Base-by-base conservation (phyloP, 257 asterid species). In the Nicotiana undulata region DNA sequence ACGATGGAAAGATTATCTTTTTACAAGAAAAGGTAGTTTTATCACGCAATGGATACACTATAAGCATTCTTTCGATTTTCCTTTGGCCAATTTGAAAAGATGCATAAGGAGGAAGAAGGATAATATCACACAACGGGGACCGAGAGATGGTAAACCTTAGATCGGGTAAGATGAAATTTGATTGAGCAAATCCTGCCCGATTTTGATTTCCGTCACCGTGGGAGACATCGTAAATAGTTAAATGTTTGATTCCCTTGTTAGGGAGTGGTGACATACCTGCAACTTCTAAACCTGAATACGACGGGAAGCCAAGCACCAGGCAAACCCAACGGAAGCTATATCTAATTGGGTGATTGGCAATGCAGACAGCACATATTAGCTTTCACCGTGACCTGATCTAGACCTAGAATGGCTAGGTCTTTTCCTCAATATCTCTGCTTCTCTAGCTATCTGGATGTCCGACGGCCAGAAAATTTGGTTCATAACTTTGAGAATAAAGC, bases 401-500 rank as follows among this genome's bases (percentile, higher is more conserved):
- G 90, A 74, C 81, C 90, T 86, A 86, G 78, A 83, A 81, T 66
- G 82, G 68, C 79, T 80, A 34, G 76, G 83, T 59, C 88, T 81
- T 84, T 83, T 90, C 68, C 90, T 89, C 85, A 91, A 88, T 84
- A 89, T 84, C 86, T 95, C 99, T 75, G 94, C 93, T 88, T 93
- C 99, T 88, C 98, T 93, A 75, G 99, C 97, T 63, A 95, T 92
- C 86, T 89, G 94, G 85, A 93, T 92, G 87, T 93, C 99, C 66
- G 95, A 89, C 63, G 98, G 99, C 92, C 95, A 86, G 89, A 92
- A 92, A 60, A 83, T 89, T 89, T 92, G 97, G 81, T 64, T 80
- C 86, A 87, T 79, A 84, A 84, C 94, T 84, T 93, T 92, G 81
- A 88, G 78, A 79, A 91, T 80, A 85, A 95, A 93, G 74, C 96